Conservation (phyloP, 768 basidiomycete genomes). For the Suillus variegatus region DNA sequence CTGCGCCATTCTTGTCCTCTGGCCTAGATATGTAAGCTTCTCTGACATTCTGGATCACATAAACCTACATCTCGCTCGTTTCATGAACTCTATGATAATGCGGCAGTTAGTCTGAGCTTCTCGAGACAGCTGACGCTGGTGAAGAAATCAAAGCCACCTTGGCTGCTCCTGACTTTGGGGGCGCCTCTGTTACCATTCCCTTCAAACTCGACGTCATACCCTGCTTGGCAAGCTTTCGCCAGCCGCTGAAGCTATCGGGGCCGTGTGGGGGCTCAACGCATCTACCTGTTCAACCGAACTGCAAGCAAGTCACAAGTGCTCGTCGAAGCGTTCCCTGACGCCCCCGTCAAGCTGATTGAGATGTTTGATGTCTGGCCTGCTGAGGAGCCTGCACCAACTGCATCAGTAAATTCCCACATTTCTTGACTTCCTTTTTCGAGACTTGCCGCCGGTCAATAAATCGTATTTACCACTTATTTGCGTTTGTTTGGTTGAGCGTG, state of each 20-base stretch:
- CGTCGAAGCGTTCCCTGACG: constrained; percentile 63
- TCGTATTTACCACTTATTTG: too few relatives aligned
- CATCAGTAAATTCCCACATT: too few relatives aligned
- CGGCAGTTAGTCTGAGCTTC: constrained; percentile 38
- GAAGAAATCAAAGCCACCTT: constrained; percentile 67
- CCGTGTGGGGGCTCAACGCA: constrained; percentile 73
- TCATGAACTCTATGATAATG: neutral
- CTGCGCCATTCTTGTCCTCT: neutral
- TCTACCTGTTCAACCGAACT: constrained; percentile 92
- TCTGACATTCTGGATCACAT: too few relatives aligned
- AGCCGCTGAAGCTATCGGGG: constrained; percentile 85
- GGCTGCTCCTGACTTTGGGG: constrained; percentile 76
- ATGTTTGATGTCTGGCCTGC: constrained; percentile 55
- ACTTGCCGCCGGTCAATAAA: too few relatives aligned
- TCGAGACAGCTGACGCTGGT: constrained; percentile 71
- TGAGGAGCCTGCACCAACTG: constrained; percentile 48
- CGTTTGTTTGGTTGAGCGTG: too few relatives aligned
- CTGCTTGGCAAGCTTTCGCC: constrained; percentile 78
- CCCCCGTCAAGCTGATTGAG: constrained; percentile 60
- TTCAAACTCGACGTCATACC: constrained; percentile 90
- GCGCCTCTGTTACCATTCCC: constrained; percentile 96
- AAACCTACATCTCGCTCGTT: too few relatives aligned
- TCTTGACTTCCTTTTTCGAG: too few relatives aligned
- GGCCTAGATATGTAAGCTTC: too few relatives aligned
- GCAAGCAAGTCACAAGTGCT: constrained; percentile 69